These are phyloP conservation scores for Letharia lupina DNA, from an alignment of 495 filamentous ascomycete species.

Conservation along the genomic window DNA sequence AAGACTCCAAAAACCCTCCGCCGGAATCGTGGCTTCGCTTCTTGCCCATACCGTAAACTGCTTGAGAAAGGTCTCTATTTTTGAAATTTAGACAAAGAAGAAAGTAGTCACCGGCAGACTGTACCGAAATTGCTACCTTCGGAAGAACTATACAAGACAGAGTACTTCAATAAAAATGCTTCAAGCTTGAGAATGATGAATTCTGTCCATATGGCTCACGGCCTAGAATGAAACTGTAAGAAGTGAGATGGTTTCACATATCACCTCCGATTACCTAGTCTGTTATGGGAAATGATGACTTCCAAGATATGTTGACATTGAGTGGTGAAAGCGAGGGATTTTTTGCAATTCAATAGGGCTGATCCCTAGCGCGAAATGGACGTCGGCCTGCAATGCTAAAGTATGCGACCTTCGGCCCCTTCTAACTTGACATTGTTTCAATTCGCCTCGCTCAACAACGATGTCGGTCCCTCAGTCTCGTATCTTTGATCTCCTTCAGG, in stretches of 20 bases:
- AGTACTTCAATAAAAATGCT: neutral
- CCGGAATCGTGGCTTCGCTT: neutral
- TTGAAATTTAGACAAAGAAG: neutral
- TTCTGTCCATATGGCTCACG: neutral
- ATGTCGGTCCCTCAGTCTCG: conserved; percentile 70
- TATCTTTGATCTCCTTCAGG: conserved; percentile 72
- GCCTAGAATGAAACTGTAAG: neutral
- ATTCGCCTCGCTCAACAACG: neutral
- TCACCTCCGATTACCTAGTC: neutral
- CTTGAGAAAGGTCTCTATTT: neutral
- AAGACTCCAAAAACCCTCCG: neutral
- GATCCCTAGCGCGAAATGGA: neutral
- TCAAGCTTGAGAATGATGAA: neutral
- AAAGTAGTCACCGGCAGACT: neutral
- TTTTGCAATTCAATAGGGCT: neutral
- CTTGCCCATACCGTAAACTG: neutral
- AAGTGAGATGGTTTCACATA: neutral
- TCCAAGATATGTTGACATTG: no score
- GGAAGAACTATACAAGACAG: neutral
- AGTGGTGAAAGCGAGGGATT: no score
- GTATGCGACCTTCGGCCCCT: neutral
- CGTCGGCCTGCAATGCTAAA: neutral
- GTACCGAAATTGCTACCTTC: neutral
- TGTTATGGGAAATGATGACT: no score
- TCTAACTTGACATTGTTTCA: neutral